Percentiles rank a stretch among this genome's conserved stretches.
phyloP scores from a whole-genome alignment of 2,329 filamentous ascomycete genomes.

The Curvularia spicifera region DNA sequence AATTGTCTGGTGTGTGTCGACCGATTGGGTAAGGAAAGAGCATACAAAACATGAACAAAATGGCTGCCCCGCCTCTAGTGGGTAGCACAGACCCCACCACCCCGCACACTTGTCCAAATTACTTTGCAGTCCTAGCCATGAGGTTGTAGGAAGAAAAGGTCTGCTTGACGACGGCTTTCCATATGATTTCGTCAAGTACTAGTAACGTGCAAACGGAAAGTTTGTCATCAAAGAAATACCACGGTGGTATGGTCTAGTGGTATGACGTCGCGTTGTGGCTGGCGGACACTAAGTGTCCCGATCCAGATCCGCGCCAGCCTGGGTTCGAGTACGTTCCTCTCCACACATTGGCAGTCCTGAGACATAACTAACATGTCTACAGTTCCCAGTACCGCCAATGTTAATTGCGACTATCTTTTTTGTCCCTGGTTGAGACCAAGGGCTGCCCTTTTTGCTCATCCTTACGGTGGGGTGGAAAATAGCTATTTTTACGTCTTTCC shows the following conservation, averaged over 20 bases:
- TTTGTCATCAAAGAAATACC: conserved; percentile 25
- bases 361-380: conserved; percentile 33
- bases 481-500: background rate
- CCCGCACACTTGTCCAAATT: conserved; percentile 15
- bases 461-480: background rate
- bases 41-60: conserved; percentile 4
- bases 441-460: background rate
- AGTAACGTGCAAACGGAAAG: conserved; percentile 1
- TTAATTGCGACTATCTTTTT: conserved; percentile 27
- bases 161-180: background rate
- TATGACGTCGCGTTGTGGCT: conserved; percentile 52
- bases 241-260: conserved; percentile 49
- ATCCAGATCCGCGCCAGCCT: conserved; percentile 48
- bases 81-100: conserved; percentile 25
- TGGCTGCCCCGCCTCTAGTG: conserved; percentile 18
- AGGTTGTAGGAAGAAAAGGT: accelerated
- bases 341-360: conserved; percentile 24
- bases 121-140: background rate
- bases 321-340: conserved; percentile 42
- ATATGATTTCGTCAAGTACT: background rate
- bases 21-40: conserved; percentile 13
- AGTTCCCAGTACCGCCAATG: conserved; percentile 45
- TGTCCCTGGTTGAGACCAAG: background rate
- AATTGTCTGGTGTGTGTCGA: background rate
- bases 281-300: conserved; percentile 31